Base-by-base conservation (phyloP, 2,329 filamentous ascomycete genomes). In the Incumbomyces lentus region DNA sequence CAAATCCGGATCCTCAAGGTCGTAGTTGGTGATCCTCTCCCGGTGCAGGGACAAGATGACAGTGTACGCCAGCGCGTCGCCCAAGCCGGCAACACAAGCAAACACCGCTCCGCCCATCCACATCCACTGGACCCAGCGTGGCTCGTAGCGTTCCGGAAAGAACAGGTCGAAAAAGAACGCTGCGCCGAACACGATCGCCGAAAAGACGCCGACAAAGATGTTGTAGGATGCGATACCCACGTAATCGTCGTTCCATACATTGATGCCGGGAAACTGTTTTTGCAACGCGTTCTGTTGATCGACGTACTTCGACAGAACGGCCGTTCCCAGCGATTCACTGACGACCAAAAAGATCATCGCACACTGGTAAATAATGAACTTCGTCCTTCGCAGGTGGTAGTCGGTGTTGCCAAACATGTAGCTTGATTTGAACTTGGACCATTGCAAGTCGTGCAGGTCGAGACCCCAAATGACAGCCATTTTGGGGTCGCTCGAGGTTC, bases 91-190 rank as follows among this genome's bases (percentile, higher is more conserved):
- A 10, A 72, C 30, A 30, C 66, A 69, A 6, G 75, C 63, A 2
- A 74, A 56, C 1, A 76, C 59, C 0, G 71, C 70, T 51, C 67
- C 73, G 10, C 72, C 64, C 55, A 68, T 73, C 76, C 75, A 79
- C 1, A 74, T 70, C n/a, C 69, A 53, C 40, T 70, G 69, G 2
- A 78, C 73, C 16, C 64, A 58, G 16, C 51, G 57, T 3, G 64
- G 69, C 50, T 79, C 75, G 8, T 65, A 58, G 40, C 75, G 67
- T 43, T 75, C 73, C 0, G 75, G 75, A 73, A 74, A 79, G 62
- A 78, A 77, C 2, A 79, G 68, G 55, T 79, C 76, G 60, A 79
- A 78, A 65, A 79, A 78, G 64, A 79, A 79, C 0, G 70, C 75
- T 1, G 70, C 69, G 17, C 75, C 75, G 54, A 79, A 79, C 54